Evolutionary conservation across 305 asterid species (phyloP), one percentile per base, ranked within the genome.

Genomic region (Fraxinus nigra): DNA sequence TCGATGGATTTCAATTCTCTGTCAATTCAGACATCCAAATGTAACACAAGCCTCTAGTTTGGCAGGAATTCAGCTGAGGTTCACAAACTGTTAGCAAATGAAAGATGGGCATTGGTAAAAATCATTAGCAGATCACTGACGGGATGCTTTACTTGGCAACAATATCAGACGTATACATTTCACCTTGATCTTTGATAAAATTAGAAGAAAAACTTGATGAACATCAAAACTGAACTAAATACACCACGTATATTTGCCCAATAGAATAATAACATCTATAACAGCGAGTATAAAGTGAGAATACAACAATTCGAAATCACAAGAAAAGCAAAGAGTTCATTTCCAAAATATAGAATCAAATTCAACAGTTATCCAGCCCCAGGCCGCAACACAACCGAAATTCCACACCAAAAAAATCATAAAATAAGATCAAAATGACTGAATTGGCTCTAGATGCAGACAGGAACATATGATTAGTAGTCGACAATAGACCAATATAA

Each of bases 301-400:
- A 69, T 4, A 75, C 83, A 82, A 83, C 74, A 85, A 79, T 78
- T 82, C 4, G 24, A 79, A 69, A 75, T 46, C 43, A 81, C 40
- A 65, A 48, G 56, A 69, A 13, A 85, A 77, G 18, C 75, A 48
- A 70, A 70, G 40, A 81, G 72, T 75, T 75, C 79, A 79, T 63
- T 78, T 48, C 59, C 59, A 14, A 3, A 48, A 48, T 77, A 59
- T 80, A 85, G 82, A 86, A 86, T 79, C 76, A 80, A 86, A 80
- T 78, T 86, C 85, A 81, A 51, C 37, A 67, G 37, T 69, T 13
- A 69, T 28, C 37, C 75, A 69, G 75, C 75, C 38, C 75, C 40
- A 69, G 24, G 75, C 22, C 3, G 24, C 20, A 69, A 30, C 75
- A 69, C 75, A 11, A 69, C 38, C 20, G 40, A 69, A 69, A 69